phyloP scores from a whole-genome alignment of 2,329 filamentous ascomycete species.

The Aspergillus novofumigatus region DNA sequence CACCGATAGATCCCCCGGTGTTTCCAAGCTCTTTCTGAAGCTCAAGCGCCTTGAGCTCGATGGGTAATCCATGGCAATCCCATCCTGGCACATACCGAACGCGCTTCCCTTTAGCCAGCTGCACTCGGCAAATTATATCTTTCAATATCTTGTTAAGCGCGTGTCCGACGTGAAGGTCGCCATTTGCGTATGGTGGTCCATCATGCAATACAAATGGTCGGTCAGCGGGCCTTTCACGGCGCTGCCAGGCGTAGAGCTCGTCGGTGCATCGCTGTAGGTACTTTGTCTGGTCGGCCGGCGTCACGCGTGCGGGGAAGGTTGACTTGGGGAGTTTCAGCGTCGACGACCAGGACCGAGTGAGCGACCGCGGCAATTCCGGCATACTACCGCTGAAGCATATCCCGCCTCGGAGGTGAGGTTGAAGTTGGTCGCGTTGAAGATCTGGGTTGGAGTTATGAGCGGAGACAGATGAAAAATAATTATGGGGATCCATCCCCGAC shows the following conservation, averaged over 20 bases:
- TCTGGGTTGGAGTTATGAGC: not conserved
- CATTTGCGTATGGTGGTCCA: slow-evolving; percentile 96
- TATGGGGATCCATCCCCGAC: not conserved
- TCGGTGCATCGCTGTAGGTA: slow-evolving; percentile 77
- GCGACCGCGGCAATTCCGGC: slow-evolving; percentile 33
- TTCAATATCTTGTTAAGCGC: slow-evolving; percentile 96
- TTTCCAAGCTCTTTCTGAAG: slow-evolving; percentile 38
- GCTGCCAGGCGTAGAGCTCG: slow-evolving; percentile 87
- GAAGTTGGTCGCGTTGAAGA: not conserved
- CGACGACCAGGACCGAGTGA: slow-evolving; percentile 60
- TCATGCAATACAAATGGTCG: slow-evolving; percentile 80
- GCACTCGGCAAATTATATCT: slow-evolving; percentile 80
- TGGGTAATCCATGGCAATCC: slow-evolving; percentile 97
- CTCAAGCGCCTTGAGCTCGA: slow-evolving; percentile 90
- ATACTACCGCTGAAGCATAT: slow-evolving; percentile 34
- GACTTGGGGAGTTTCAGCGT: slow-evolving; percentile 73
- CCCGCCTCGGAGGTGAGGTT: slow-evolving; percentile 5
- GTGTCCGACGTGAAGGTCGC: slow-evolving; percentile 84
- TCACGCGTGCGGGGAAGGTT: slow-evolving; percentile 57
- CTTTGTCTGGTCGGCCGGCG: slow-evolving; percentile 44
- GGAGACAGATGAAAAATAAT: not conserved
- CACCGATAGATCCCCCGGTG: slow-evolving; percentile 26
- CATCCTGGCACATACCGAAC: slow-evolving; percentile 87
- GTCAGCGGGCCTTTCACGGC: slow-evolving; percentile 46
- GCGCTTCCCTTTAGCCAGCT: slow-evolving; percentile 71